Percentiles rank a stretch among this genome's conserved stretches.
These are phyloP conservation scores for Melaleuca alternifolia DNA, from an alignment of 345 rosid genomes.

Conservation along the genomic window DNA sequence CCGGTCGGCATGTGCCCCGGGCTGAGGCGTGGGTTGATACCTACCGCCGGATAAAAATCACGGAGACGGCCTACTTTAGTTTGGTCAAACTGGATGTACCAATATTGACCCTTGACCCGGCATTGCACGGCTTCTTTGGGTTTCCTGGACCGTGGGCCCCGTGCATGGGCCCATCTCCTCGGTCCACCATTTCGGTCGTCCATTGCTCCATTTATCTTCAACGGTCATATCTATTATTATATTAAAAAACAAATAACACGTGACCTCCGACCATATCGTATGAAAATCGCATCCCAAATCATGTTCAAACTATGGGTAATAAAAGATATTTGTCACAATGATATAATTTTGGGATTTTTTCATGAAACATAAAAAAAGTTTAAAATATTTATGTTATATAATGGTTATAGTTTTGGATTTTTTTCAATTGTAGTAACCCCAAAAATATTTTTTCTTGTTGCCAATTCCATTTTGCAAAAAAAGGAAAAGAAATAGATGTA, in stretches of 20 bases:
- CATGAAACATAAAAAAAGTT: no score
- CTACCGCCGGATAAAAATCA: neutral
- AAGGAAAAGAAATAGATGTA: neutral
- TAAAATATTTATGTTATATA: no score
- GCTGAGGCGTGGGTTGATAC: neutral
- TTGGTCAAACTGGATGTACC: neutral
- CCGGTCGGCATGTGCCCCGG: neutral
- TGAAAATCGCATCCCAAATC: no score
- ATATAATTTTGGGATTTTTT: no score
- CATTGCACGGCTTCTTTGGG: neutral
- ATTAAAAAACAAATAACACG: neutral
- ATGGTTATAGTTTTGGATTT: no score
- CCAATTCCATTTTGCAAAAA: neutral
- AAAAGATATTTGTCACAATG: no score
- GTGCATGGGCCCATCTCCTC: neutral
- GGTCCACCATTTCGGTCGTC: neutral
- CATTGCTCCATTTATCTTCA: neutral
- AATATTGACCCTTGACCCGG: neutral
- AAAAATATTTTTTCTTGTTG: neutral
- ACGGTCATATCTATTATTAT: neutral
- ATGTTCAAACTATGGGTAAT: no score
- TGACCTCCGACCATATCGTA: no score
- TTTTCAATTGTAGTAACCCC: no score
- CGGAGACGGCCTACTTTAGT: neutral
- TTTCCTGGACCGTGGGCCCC: neutral